Evolutionary conservation across 495 filamentous ascomycete genomes (phyloP).

Genomic region (Aspergillus kassunensis): DNA sequence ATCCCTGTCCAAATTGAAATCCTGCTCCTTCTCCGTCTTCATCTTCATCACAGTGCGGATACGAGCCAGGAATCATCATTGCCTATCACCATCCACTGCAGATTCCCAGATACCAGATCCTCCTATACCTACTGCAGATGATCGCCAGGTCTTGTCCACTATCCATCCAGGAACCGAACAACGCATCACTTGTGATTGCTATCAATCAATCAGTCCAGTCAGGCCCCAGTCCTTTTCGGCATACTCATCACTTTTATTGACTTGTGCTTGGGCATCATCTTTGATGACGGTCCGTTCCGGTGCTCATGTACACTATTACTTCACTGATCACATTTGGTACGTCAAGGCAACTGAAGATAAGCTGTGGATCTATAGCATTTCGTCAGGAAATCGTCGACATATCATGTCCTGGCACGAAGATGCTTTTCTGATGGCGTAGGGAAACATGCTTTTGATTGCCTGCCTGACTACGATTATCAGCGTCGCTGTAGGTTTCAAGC

Average conservation of each 20-base stretch:
- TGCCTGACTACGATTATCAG: neutral
- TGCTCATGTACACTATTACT: neutral
- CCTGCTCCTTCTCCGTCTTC: neutral
- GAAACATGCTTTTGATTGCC: conserved; percentile 1
- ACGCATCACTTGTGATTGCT: conserved; percentile 2
- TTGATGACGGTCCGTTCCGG: conserved; percentile 2
- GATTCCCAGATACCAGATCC: no score
- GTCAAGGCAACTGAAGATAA: neutral
- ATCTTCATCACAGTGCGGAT: neutral
- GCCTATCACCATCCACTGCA: no score
- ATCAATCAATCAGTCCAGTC: neutral
- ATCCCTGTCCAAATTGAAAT: neutral
- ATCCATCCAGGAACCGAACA: conserved; percentile 4
- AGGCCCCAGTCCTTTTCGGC: neutral
- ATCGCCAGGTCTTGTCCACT: no score
- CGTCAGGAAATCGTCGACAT: neutral
- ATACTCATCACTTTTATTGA: neutral
- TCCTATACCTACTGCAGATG: neutral
- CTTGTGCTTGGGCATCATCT: conserved; percentile 5
- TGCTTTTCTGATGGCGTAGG: neutral
- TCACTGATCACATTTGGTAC: neutral
- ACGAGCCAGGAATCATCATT: no score
- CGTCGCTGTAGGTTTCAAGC: neutral
- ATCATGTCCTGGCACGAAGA: neutral
- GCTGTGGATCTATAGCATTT: neutral